A percentile compares a stretch with the other conserved stretches of the same genome.
Evolutionary conservation across 1,284 basidiomycete genomes (phyloP).

Genomic region (Pyrrhoderma noxium): DNA sequence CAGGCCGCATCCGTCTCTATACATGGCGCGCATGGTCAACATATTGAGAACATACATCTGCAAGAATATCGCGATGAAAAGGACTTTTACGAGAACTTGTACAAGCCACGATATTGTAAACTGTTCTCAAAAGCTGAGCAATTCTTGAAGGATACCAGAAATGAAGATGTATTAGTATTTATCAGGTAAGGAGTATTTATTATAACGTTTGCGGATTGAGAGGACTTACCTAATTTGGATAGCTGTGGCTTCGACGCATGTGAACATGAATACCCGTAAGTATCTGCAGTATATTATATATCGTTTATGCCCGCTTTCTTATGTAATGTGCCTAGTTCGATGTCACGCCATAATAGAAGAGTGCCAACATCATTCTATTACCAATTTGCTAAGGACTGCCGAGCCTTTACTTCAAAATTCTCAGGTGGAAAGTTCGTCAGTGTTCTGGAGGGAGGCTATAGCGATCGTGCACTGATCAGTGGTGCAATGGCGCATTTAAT

Average conservation of each 20-base stretch:
- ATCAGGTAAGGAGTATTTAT: slow-evolving; percentile 55
- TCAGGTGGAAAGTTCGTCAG: slow-evolving; percentile 73
- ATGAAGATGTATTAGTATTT: slow-evolving; percentile 74
- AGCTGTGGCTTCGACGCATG: slow-evolving; percentile 92
- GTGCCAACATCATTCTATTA: slow-evolving; percentile 87
- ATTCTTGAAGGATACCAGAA: slow-evolving; percentile 66
- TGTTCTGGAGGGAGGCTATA: slow-evolving; percentile 93
- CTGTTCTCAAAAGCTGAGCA: slow-evolving; percentile 67
- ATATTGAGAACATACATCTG: slow-evolving; percentile 89
- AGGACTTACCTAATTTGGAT: slow-evolving; percentile 2
- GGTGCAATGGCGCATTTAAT: slow-evolving; percentile 74
- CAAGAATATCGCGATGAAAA: slow-evolving; percentile 65
- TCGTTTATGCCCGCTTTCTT: not conserved
- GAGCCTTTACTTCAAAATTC: slow-evolving; percentile 57
- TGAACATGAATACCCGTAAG: slow-evolving; percentile 72
- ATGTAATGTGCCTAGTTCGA: slow-evolving; percentile 37
- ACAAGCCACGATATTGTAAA: slow-evolving; percentile 58
- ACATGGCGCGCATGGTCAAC: slow-evolving; percentile 81
- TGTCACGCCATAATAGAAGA: slow-evolving; percentile 89
- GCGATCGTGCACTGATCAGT: slow-evolving; percentile 79
- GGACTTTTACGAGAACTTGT: slow-evolving; percentile 76
- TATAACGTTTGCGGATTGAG: not conserved
- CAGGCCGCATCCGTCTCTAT: slow-evolving; percentile 81
- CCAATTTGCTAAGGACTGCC: slow-evolving; percentile 73
- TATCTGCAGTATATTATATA: not conserved